Conservation (phyloP, 495 filamentous ascomycete genomes). For the Hypoxylon perforatum region DNA sequence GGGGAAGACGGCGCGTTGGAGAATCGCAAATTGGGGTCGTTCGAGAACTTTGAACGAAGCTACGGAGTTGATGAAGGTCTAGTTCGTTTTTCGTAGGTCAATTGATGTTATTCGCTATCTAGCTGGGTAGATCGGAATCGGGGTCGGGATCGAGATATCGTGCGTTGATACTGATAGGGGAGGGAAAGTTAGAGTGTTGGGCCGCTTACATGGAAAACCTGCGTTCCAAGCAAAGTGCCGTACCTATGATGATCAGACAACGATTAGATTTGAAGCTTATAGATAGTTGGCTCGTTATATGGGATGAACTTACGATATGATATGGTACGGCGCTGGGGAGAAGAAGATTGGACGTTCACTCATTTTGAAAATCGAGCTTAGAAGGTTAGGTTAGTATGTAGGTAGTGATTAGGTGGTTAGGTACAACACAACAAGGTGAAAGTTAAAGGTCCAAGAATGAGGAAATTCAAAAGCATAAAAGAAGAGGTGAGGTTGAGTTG, state of each 20-base stretch:
- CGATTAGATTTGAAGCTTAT: slow-evolving; percentile 17
- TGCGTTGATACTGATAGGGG: not conserved
- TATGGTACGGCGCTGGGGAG: slow-evolving; percentile 78
- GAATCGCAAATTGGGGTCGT: slow-evolving; percentile 79
- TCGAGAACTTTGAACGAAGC: slow-evolving; percentile 79
- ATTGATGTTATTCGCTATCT: slow-evolving; percentile 3
- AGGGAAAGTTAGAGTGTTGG: not conserved
- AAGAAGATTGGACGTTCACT: slow-evolving; percentile 51
- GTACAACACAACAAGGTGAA: not conserved
- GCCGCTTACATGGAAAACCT: slow-evolving; percentile 76
- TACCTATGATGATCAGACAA: slow-evolving; percentile 62
- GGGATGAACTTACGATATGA: slow-evolving; percentile 69
- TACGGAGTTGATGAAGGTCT: slow-evolving; percentile 84
- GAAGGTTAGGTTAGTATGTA: not conserved
- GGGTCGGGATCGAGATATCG: not conserved
- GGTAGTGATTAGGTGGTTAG: not conserved
- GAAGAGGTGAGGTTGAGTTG: not conserved
- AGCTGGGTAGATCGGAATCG: not conserved
- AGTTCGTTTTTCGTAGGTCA: slow-evolving; percentile 8
- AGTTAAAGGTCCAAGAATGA: too few relatives aligned
- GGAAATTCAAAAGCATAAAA: not conserved
- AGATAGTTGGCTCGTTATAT: slow-evolving; percentile 9
- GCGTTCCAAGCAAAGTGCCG: slow-evolving; percentile 79
- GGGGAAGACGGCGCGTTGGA: slow-evolving; percentile 85
- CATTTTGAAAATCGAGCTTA: slow-evolving; percentile 31